These are phyloP conservation scores for Powellomyces hirtus DNA, from an alignment of 192 early-diverging fungal species.

Conservation along the genomic window DNA sequence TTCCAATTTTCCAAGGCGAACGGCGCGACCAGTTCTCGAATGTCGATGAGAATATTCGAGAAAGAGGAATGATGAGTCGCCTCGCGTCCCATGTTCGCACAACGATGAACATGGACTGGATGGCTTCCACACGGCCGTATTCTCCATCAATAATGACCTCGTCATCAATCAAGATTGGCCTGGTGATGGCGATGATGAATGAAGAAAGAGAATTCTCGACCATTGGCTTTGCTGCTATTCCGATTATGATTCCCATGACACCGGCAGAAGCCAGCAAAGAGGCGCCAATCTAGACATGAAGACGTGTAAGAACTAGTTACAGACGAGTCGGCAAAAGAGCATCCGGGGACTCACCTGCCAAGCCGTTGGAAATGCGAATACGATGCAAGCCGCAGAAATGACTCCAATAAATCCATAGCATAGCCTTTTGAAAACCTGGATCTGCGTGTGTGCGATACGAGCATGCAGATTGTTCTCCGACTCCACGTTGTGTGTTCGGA, in stretches of 20 bases:
- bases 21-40: slow-evolving; percentile 35
- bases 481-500: slow-evolving; percentile 19
- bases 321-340: background rate
- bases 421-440: slow-evolving; percentile 25
- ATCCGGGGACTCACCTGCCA: slow-evolving; percentile 15
- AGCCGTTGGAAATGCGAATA: slow-evolving; percentile 22
- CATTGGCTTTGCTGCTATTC: slow-evolving; percentile 29
- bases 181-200: slow-evolving; percentile 26
- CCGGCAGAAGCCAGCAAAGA: slow-evolving; percentile 26
- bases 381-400: slow-evolving; percentile 22
- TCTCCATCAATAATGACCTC: slow-evolving; percentile 34
- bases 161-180: slow-evolving; percentile 26
- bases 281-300: slow-evolving; percentile 29
- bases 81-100: slow-evolving; percentile 30
- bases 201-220: slow-evolving; percentile 21
- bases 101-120: slow-evolving; percentile 24
- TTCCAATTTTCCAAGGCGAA: slow-evolving; percentile 32
- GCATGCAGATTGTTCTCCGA: slow-evolving; percentile 28
- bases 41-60: slow-evolving; percentile 22
- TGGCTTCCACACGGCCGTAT: slow-evolving; percentile 29
- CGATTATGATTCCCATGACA: slow-evolving; percentile 27
- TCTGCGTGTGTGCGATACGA: slow-evolving; percentile 28
- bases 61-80: slow-evolving; percentile 26
- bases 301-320: background rate
- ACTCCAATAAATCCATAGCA: slow-evolving; percentile 24